Base-by-base conservation (phyloP, 2,329 filamentous ascomycete species). In the Alternaria sp. region DNA sequence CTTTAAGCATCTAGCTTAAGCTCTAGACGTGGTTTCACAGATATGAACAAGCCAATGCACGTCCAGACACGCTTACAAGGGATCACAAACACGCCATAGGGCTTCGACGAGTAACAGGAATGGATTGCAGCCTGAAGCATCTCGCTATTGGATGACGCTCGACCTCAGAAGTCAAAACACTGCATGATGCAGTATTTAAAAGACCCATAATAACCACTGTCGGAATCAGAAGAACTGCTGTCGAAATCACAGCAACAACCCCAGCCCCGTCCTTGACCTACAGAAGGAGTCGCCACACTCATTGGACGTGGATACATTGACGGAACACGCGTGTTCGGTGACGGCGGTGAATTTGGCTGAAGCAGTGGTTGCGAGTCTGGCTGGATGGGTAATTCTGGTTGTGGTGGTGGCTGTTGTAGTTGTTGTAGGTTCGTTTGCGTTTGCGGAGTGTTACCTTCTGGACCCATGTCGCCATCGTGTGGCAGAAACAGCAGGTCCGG, bases 341-440 rank as follows among this genome's bases (percentile, higher is more conserved):
- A 23, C 10, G 37, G 37, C 17, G 17, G 17, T 11, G 2, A 23
- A 17, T 3, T 10, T 39, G 9, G 11, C 21, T 9, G 37, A 24
- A 24, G 37, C 17, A 39, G 9, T 23, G 37, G 17, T 23, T 13
- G 17, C 6, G 17, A 23, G 2, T 39, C 37, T 39, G 9, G 17
- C 17, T 39, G 37, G 1, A 10, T 21, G 23, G 37, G 10, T 9
- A 21, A 9, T 24, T 13, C 10, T 24, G 37, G 10, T 11, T 21
- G 1, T 7, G 21, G 37, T 40, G 21, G 21, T 24, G 37, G 37
- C 11, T 24, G 21, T 40, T 2, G 21, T 7, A 1, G n/a, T 39
- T 21, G 36, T 4, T 0, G 3, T 2, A 10, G 5, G 11, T 1
- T 3, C 10, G 11, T 11, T 24, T 2, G 21, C 5, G 8, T 40